Base-by-base conservation (phyloP, 805 yeast species). In the Clavispora fructus region DNA sequence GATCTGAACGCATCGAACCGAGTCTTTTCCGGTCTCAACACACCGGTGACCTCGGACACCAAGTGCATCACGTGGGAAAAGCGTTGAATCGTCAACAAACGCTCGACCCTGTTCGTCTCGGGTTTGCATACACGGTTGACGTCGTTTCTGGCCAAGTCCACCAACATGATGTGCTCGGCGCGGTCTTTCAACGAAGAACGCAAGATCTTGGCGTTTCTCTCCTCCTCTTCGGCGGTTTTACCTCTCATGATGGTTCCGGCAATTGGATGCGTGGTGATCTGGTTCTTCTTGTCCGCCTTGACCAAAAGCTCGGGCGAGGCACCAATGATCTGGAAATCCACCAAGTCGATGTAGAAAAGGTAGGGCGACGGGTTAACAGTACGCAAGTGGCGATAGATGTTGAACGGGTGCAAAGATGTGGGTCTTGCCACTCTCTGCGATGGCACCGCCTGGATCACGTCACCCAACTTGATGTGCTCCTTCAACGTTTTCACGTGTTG, bases 111-210 rank as follows among this genome's bases (percentile, higher is more conserved):
- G 38, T 96, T 90, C 4, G 94, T 76, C 32, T 65, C 64, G 19
- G 98, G 98, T 49, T 84, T 82, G 69, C 98, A 92, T n/a, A 94
- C 84, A 55, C 99, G 78, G 68, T 94, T 94, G 58, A 94, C 82
- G 63, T 94, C 99, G 61, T 94, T 94, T 63, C 99, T 79, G 4
- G 99, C 99, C 60, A 94, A 77, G 67, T 94, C 99, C 16, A 94
- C 99, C 66, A 94, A 80, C 99, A 94, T 94, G 46, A 94, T 94
- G 66, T 94, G 99, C 68, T 94, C 99, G 1, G 99, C 97, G 41
- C 97, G 80, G 66, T 94, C 99, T 61, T 94, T 94, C 53, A 83
- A 69, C 13, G 95, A 86, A 9, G 83, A 68, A 58, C 87, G 75
- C 54, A 94, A 77, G 46, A 80, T 79, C 13, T 74, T 73, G 2